These are phyloP conservation scores for Arctostaphylos glauca DNA, from an alignment of 148 eudicot genomes.

Conservation along the genomic window DNA sequence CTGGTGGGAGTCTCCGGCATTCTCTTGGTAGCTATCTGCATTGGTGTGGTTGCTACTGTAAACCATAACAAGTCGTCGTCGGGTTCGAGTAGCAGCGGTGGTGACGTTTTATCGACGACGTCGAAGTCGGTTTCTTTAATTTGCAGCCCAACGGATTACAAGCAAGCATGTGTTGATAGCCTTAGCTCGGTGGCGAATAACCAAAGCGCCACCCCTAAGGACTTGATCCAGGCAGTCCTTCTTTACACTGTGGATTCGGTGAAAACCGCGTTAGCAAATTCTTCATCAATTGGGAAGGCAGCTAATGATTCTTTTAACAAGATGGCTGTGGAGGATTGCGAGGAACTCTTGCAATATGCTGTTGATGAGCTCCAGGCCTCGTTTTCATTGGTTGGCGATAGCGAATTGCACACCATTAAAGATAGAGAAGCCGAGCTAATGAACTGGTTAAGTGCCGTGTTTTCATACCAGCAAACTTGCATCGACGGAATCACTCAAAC, in stretches of 20 bases:
- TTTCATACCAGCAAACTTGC: conserved; percentile 50
- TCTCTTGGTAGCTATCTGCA: conserved; percentile 37
- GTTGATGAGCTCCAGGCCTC: conserved; percentile 38
- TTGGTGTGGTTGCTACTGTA: conserved; percentile 25
- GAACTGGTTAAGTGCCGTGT: conserved; percentile 64
- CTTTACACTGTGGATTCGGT: conserved; percentile 34
- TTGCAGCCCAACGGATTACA: conserved; percentile 47
- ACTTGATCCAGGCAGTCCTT: conserved; percentile 37
- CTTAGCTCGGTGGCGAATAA: conserved; percentile 33
- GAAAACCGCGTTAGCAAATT: conserved; percentile 17
- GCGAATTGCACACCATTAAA: background rate
- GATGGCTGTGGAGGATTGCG: conserved; percentile 55
- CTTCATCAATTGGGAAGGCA: conserved; percentile 12
- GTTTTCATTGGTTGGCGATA: conserved; percentile 14
- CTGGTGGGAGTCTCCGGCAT: conserved; percentile 35
- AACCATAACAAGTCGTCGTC: background rate
- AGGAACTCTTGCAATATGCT: conserved; percentile 45
- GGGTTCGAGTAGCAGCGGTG: background rate
- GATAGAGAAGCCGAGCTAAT: conserved; percentile 40
- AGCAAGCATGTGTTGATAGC: conserved; percentile 44
- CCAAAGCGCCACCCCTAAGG: conserved; percentile 42
- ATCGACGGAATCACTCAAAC: conserved; percentile 36
- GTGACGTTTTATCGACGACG: conserved; percentile 20
- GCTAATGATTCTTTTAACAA: conserved; percentile 29
- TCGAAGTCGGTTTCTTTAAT: conserved; percentile 42